Evolutionary conservation across 495 filamentous ascomycete genomes (phyloP).

Genomic region (Hypoxylon trugodes): DNA sequence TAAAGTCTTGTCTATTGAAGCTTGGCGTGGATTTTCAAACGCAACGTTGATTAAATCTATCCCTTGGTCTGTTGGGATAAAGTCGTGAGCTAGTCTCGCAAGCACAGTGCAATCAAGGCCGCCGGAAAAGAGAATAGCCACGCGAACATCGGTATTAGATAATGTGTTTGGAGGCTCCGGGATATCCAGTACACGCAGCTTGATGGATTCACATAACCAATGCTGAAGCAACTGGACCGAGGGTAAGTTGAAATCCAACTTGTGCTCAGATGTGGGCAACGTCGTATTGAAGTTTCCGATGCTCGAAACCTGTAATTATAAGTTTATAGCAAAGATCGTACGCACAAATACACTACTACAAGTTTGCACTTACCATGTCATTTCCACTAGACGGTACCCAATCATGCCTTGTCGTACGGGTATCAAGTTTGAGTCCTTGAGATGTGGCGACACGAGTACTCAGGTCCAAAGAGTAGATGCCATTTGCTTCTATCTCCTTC

Average conservation of each 20-base stretch:
- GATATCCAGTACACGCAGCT: conserved; percentile 71
- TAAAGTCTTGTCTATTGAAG: conserved; percentile 28
- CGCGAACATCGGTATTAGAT: conserved; percentile 53
- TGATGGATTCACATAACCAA: conserved; percentile 70
- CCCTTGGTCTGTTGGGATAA: conserved; percentile 69
- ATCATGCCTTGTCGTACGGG: conserved; percentile 21
- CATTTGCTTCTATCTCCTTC: conserved; percentile 83
- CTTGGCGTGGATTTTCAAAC: conserved; percentile 86
- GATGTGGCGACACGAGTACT: conserved; percentile 46
- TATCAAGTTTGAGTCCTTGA: conserved; percentile 41
- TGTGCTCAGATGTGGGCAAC: conserved; percentile 46
- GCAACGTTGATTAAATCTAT: conserved; percentile 96
- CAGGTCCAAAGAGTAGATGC: conserved; percentile 73
- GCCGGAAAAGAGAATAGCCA: conserved; percentile 92
- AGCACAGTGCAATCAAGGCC: conserved; percentile 92
- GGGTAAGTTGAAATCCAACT: conserved; percentile 57
- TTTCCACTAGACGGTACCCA: conserved; percentile 30
- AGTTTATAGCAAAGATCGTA: conserved; percentile 48
- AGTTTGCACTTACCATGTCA: conserved; percentile 42
- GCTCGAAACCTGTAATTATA: conserved; percentile 62
- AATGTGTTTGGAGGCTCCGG: conserved; percentile 59
- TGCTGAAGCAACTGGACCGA: conserved; percentile 65
- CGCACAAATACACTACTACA: conserved; percentile 6
- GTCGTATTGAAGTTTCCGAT: conserved; percentile 69
- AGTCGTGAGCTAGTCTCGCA: conserved; percentile 82